A percentile compares a stretch with the other conserved stretches of the same genome.
phyloP scores from a whole-genome alignment of 108 stramenopile species.

The Skeletonema tropicum region DNA sequence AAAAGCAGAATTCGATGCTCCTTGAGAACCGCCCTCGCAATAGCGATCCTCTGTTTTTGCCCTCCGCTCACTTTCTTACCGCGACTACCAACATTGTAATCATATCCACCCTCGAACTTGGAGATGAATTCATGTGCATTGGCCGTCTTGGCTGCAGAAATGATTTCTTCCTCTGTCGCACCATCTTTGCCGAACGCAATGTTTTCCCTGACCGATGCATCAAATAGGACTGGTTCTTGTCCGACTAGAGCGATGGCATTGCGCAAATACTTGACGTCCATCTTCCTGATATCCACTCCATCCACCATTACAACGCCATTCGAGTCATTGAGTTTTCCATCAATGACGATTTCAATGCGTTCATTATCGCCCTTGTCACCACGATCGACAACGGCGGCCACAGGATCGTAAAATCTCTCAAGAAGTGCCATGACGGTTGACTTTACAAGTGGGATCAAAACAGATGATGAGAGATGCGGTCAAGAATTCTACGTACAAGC shows the following conservation, averaged over 20 bases:
- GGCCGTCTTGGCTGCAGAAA: constrained; percentile 47
- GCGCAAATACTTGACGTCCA: constrained; percentile 42
- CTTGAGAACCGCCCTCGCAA: constrained; percentile 68
- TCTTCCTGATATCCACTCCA: constrained; percentile 18
- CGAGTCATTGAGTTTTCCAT: constrained; percentile 18
- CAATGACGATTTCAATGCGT: constrained; percentile 56
- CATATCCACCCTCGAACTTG: constrained; percentile 53
- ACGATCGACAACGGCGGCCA: constrained; percentile 25
- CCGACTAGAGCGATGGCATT: constrained; percentile 56
- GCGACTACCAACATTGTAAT: constrained; percentile 58
- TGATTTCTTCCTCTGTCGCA: constrained; percentile 45
- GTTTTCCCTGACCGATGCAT: constrained; percentile 67
- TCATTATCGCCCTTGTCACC: constrained; percentile 13
- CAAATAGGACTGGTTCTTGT: constrained; percentile 81
- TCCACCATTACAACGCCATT: constrained; percentile 30
- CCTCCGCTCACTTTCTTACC: constrained; percentile 71
- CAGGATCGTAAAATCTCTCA: constrained; percentile 78
- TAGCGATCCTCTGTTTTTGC: constrained; percentile 80
- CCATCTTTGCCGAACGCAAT: constrained; percentile 56
- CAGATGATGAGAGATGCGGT: too few relatives aligned
- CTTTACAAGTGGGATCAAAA: constrained; percentile 37
- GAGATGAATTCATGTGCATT: constrained; percentile 74
- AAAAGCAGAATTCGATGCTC: constrained; percentile 49
- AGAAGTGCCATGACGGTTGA: constrained; percentile 67
- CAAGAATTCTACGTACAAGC: constrained; percentile 28